Evolutionary conservation across 2,329 filamentous ascomycete species (phyloP).

Genomic region (Penicillium sp.): DNA sequence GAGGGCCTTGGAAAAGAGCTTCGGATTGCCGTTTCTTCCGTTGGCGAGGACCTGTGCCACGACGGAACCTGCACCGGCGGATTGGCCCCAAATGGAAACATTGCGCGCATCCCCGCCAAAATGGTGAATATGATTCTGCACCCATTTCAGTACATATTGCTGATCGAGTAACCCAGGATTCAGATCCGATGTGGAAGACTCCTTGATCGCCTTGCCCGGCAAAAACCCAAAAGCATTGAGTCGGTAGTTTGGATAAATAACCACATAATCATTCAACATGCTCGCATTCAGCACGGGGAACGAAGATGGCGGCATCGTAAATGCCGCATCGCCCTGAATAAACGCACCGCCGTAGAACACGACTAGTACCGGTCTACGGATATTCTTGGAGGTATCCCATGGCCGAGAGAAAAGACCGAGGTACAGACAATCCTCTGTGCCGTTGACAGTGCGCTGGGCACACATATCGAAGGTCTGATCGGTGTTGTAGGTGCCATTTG

Average conservation of each 20-base stretch:
- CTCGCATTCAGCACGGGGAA: slow-evolving; percentile 64
- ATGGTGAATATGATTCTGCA: slow-evolving; percentile 55
- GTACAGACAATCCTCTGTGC: slow-evolving; percentile 65
- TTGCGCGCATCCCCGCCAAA: slow-evolving; percentile 59
- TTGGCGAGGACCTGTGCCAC: slow-evolving; percentile 52
- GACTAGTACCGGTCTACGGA: slow-evolving; percentile 61
- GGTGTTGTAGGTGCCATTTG: slow-evolving; percentile 58
- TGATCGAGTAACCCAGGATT: slow-evolving; percentile 60
- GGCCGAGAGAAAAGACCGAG: slow-evolving; percentile 63
- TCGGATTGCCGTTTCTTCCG: slow-evolving; percentile 46
- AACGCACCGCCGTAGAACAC: slow-evolving; percentile 66
- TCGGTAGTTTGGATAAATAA: slow-evolving; percentile 60
- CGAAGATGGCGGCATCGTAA: slow-evolving; percentile 59
- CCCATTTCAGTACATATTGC: slow-evolving; percentile 57
- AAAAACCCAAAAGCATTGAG: slow-evolving; percentile 62
- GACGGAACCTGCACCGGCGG: slow-evolving; percentile 55
- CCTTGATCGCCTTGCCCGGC: slow-evolving; percentile 53
- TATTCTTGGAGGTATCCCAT: slow-evolving; percentile 45
- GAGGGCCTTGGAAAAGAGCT: slow-evolving; percentile 56
- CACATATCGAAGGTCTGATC: slow-evolving; percentile 62
- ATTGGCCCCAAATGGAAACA: slow-evolving; percentile 61
- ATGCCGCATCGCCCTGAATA: slow-evolving; percentile 60
- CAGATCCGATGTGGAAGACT: slow-evolving; percentile 51
- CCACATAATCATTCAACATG: slow-evolving; percentile 54
- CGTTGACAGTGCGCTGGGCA: slow-evolving; percentile 60